Conservation (phyloP, 306 rosid species). For the Vigna mungo region DNA sequence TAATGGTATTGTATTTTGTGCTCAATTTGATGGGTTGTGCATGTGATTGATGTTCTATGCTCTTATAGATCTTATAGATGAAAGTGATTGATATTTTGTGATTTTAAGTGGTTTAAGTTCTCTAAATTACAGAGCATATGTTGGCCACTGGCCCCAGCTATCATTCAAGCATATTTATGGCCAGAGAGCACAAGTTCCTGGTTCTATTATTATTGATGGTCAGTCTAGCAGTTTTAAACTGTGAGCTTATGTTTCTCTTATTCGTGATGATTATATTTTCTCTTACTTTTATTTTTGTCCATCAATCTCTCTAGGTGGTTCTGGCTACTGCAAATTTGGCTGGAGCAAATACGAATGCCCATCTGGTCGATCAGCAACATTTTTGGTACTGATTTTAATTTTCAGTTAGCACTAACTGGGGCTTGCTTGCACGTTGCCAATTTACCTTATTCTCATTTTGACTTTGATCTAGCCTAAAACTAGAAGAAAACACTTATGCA, state of each 20-base stretch:
- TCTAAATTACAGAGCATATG: slow-evolving; percentile 55
- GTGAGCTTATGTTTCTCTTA: slow-evolving; percentile 23
- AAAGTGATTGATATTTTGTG: background rate
- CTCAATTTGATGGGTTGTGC: background rate
- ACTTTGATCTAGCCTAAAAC: background rate
- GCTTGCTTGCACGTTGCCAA: slow-evolving; percentile 11
- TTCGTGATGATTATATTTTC: background rate
- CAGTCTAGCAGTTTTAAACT: slow-evolving; percentile 31
- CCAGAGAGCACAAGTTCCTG: slow-evolving; percentile 70
- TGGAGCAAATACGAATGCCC: slow-evolving; percentile 79
- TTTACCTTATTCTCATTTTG: slow-evolving; percentile 24
- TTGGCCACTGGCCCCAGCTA: slow-evolving; percentile 51
- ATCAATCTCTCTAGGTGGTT: slow-evolving; percentile 68
- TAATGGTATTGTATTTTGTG: slow-evolving; percentile 5
- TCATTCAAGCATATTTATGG: slow-evolving; percentile 69
- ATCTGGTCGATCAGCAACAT: slow-evolving; percentile 76
- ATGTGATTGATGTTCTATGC: background rate
- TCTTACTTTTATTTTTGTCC: slow-evolving; percentile 3
- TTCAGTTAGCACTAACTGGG: slow-evolving; percentile 13
- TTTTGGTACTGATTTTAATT: slow-evolving; percentile 66
- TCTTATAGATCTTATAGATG: background rate
- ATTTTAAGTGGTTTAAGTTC: slow-evolving; percentile 8
- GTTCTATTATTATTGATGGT: slow-evolving; percentile 87
- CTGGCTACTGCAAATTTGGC: slow-evolving; percentile 96
- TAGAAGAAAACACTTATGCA: slow-evolving; percentile 12